A percentile compares a stretch with the other conserved stretches of the same genome.
Evolutionary conservation across 2,329 filamentous ascomycete species (phyloP).

Genomic region (Magnaporthales sp.): DNA sequence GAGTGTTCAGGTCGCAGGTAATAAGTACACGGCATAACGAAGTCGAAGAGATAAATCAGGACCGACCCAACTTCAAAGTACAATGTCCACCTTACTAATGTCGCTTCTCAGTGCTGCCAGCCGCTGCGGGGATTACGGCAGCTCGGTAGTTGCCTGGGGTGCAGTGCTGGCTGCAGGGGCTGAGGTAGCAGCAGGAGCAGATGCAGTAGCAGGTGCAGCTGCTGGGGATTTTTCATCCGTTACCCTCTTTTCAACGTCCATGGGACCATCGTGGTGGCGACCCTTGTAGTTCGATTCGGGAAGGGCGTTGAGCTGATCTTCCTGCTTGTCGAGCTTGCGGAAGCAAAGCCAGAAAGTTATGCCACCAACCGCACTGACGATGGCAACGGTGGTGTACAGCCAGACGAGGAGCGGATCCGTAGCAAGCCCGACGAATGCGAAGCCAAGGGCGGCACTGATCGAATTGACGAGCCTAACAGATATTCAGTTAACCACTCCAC

Average conservation of each 20-base stretch:
- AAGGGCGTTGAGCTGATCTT: constrained; percentile 55
- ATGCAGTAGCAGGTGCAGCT: neutral
- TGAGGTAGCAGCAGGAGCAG: neutral
- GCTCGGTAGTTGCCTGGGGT: neutral
- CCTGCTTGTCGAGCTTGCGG: constrained; percentile 46
- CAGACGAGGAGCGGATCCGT: constrained; percentile 59
- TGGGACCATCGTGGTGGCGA: neutral
- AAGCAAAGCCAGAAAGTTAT: constrained; percentile 60
- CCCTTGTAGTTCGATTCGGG: constrained; percentile 6
- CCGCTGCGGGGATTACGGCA: neutral
- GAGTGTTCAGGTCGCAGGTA: neutral
- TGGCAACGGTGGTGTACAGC: constrained; percentile 63
- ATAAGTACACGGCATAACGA: neutral
- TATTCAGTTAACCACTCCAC: constrained; percentile 23
- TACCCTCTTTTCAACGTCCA: neutral
- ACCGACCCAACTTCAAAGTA: neutral
- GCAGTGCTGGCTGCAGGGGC: neutral
- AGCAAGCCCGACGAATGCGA: constrained; percentile 33
- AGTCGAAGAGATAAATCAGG: neutral
- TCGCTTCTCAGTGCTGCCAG: neutral
- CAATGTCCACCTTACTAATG: neutral
- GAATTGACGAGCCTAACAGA: neutral
- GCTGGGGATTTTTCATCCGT: neutral
- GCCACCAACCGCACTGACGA: constrained; percentile 55
- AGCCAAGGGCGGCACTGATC: constrained; percentile 47